These are phyloP conservation scores for Citrus maxima DNA, from an alignment of 345 rosid genomes.

Conservation along the genomic window DNA sequence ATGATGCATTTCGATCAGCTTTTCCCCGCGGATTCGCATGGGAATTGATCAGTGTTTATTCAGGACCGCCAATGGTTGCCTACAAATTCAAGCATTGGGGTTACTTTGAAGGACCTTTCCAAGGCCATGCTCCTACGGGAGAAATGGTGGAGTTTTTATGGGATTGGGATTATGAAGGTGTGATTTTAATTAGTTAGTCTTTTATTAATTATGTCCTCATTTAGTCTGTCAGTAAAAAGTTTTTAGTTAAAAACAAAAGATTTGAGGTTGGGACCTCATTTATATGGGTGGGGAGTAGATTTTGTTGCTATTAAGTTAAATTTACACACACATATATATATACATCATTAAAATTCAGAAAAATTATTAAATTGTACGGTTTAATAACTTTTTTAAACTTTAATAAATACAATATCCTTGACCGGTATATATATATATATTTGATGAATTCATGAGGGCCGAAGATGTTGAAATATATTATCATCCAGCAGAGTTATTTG, in stretches of 20 bases:
- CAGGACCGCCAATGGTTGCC: slow-evolving; percentile 67
- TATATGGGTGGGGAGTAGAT: no score
- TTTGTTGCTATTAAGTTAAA: no score
- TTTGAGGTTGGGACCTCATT: no score
- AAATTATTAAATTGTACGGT: no score
- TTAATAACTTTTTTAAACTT: no score
- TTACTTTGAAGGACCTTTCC: slow-evolving; percentile 66
- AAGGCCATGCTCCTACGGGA: slow-evolving; percentile 68
- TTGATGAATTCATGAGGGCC: slow-evolving; percentile 56
- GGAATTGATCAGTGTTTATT: slow-evolving; percentile 61
- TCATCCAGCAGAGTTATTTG: slow-evolving; percentile 59
- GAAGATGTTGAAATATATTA: slow-evolving; percentile 63
- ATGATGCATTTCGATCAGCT: slow-evolving; percentile 53
- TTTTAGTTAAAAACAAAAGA: no score
- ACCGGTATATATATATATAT: no score
- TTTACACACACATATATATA: no score
- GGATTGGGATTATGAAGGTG: slow-evolving; percentile 65
- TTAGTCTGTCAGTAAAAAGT: no score
- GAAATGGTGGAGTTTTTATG: slow-evolving; percentile 60
- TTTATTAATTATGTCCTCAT: no score
- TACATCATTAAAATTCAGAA: no score
- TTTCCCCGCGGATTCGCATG: slow-evolving; percentile 80
- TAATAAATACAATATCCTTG: no score
- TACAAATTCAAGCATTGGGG: slow-evolving; percentile 90
- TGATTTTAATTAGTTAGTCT: neutral